phyloP scores from a whole-genome alignment of 352 stramenopile species.

The Aphanomyces euteiches region DNA sequence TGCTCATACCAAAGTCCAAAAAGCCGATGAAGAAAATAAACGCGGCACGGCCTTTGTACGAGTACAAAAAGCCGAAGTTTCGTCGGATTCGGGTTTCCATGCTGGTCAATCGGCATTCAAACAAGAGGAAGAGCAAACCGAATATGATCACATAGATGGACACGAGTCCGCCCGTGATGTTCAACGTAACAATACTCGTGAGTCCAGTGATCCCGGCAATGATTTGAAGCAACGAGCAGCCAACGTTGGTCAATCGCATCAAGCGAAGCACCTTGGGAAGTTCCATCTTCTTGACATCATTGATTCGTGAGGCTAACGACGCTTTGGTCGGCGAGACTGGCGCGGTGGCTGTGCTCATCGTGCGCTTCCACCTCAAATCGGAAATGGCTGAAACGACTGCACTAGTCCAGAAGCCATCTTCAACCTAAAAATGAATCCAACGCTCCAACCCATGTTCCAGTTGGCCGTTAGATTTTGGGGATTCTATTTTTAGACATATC shows the following conservation, averaged over 20 bases:
- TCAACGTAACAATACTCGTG: slow-evolving; percentile 85
- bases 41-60: slow-evolving; percentile 75
- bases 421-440: not conserved
- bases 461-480: slow-evolving; percentile 14
- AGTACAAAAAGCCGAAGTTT: slow-evolving; percentile 87
- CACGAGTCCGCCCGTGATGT: slow-evolving; percentile 84
- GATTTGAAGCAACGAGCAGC: slow-evolving; percentile 79
- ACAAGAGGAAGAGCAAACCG: slow-evolving; percentile 78
- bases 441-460: not conserved
- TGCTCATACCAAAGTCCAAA: slow-evolving; percentile 84
- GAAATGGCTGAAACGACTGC: slow-evolving; percentile 14
- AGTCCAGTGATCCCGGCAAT: slow-evolving; percentile 76
- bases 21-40: slow-evolving; percentile 91
- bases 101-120: slow-evolving; percentile 81
- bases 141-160: slow-evolving; percentile 90
- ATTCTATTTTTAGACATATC: slow-evolving; percentile 9
- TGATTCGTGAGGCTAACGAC: slow-evolving; percentile 75
- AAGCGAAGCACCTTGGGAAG: slow-evolving; percentile 83
- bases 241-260: slow-evolving; percentile 81
- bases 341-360: slow-evolving; percentile 40
- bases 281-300: slow-evolving; percentile 88
- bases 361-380: slow-evolving; percentile 33
- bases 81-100: slow-evolving; percentile 78
- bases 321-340: slow-evolving; percentile 46
- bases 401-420: not conserved